Base-by-base conservation (phyloP, 495 filamentous ascomycete species). In the Penicillium steckii region DNA sequence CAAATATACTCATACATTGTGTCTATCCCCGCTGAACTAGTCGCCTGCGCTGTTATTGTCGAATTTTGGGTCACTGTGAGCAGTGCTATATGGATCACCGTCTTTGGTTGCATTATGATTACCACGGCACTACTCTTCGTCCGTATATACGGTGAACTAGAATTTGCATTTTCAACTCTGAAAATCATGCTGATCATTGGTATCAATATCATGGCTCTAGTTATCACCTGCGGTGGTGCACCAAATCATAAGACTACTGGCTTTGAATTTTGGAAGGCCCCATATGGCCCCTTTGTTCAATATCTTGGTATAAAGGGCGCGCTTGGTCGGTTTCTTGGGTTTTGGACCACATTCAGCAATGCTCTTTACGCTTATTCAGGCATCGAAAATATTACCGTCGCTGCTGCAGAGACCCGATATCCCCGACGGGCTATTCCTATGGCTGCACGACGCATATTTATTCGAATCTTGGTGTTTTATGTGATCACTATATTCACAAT, bases 341-440 rank as follows among this genome's bases (percentile, higher is more conserved):
- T 79, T 55, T 82, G 79, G 78, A 67, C 66, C n/a, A 75, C 78
- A 13, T 74, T 83, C 60, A 76, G 67, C 15, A 79, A 74, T 24
- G 80, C 79, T 13, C 75, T 81, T 7, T 84, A 81, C 61, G 72
- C 73, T 2, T 84, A 80, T 49, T 75, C 79, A 1, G 80, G 80
- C 10, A 72, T 83, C 33, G 76, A 80, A 50, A 73, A 68, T 19
- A 71, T 80, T 26, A 73, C 76, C 4, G 70, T 78, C 41, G 73
- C 77, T 5, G 77, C 76, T 2, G 73, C 75, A 3, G 76, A 72
- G 52, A 76, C 72, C 8, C 51, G 53, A 38, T 54, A 60, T 19
- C 73, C 73, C 8, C 62, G 68, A 3, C 55, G 52, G 8, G 62
- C 64, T 32, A 73, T 76, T n/a, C 73, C 73, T 8, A 69, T 64